Base-by-base conservation (phyloP, 371 early-diverging fungal genomes). In the Gilbertella persicaria region DNA sequence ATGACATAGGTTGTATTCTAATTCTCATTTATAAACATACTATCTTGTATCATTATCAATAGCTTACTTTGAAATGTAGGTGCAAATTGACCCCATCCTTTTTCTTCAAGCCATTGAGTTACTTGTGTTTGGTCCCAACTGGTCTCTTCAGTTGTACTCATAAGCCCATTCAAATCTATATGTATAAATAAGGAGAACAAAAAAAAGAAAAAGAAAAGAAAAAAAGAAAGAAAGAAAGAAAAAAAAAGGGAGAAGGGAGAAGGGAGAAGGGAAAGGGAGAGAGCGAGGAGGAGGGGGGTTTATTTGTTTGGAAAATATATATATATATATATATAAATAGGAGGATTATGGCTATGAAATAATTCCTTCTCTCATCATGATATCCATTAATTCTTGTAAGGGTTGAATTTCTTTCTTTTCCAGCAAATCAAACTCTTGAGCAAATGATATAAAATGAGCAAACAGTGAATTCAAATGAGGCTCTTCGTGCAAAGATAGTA, bases 391-490 rank as follows among this genome's bases (percentile, higher is more conserved):
- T 23, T 93, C 94, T 36, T 75, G 74, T 77, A 97, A 73, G 7
- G 94, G 92, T 7, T 81, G 75, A 48, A 89, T 64, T 45, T 97
- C 98, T 78, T 94, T 96, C 66, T 89, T 89, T 51, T 94, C 95
- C 28, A 97, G 55, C 35, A 96, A 68, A 58, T 94, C 94, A 75
- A 95, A 97, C 65, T 94, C 95, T 49, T 85, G 80, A 9, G 87
- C 84, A 73, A 97, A 97, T 16, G 91, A 88, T 41, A 93, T 80
- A 62, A 96, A 93, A 58, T 97, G 97, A 2, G 95, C 92, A 81
- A 95, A 94, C 12, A 95, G 75, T 1, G 96, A 91, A 74, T 98
- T 95, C 60, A 96, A 84, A 56, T 98, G 97, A 1, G 86, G 87
- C 59, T 98, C 96, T 46, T 88, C 84, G 39, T 80, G 76, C 19